Conservation (phyloP, 2,329 filamentous ascomycete genomes). For the Neopestalotiopsis sp. region DNA sequence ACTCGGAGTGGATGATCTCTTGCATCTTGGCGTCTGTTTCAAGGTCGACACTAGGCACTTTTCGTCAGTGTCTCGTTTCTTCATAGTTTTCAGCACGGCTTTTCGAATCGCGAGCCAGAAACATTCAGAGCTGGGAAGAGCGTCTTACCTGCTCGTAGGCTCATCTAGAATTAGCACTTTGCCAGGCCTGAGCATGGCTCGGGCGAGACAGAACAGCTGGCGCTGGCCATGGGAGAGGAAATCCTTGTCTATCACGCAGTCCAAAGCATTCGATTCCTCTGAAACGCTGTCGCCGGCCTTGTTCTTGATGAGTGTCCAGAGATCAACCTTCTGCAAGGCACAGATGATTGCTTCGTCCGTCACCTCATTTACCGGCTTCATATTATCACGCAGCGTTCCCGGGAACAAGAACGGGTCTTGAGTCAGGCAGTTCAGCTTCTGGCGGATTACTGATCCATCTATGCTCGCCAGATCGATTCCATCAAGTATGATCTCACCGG, state of each 20-base stretch:
- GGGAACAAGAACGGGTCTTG: conserved; percentile 25
- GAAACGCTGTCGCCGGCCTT: conserved; percentile 53
- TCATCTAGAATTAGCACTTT: conserved; percentile 70
- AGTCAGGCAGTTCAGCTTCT: conserved; percentile 21
- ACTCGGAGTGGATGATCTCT: conserved; percentile 22
- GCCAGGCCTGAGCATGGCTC: conserved; percentile 66
- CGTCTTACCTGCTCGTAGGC: conserved; percentile 25
- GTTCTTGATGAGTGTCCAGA: conserved; percentile 21
- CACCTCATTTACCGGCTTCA: conserved; percentile 18
- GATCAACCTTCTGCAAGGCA: conserved; percentile 21
- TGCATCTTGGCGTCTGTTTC: conserved; percentile 22
- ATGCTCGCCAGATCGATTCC: conserved; percentile 21
- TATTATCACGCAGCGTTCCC: conserved; percentile 20
- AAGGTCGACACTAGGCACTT: conserved; percentile 18
- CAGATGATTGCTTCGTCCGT: conserved; percentile 17
- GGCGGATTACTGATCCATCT: conserved; percentile 18
- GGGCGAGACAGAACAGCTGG: conserved; percentile 67
- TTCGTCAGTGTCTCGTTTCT: neutral
- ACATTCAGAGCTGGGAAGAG: neutral
- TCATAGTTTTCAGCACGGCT: neutral
- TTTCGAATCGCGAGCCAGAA: no score
- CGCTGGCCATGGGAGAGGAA: conserved; percentile 64
- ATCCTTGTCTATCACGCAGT: conserved; percentile 18
- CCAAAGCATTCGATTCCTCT: conserved; percentile 5
- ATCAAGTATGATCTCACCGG: conserved; percentile 22